Conservation (phyloP, 2,329 filamentous ascomycete genomes). For the Onygenales sp. region DNA sequence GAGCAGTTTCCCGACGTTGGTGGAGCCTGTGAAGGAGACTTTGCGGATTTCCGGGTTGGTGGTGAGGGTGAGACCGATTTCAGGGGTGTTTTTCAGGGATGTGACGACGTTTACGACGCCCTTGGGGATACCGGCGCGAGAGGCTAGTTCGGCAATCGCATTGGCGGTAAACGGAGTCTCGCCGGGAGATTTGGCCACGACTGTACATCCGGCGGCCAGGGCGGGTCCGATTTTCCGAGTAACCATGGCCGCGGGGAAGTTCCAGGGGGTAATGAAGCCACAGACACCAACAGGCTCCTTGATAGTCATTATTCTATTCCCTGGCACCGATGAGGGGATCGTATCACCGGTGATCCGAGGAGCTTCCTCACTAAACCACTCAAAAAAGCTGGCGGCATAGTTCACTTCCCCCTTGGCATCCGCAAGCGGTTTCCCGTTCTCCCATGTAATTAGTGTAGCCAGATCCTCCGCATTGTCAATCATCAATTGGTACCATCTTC, state of each 20-base stretch:
- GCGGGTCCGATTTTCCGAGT: slow-evolving; percentile 45
- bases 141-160: slow-evolving; percentile 75
- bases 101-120: slow-evolving; percentile 89
- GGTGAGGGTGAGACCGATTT: slow-evolving; percentile 68
- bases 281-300: slow-evolving; percentile 60
- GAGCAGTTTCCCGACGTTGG: slow-evolving; percentile 59
- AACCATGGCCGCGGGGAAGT: slow-evolving; percentile 50
- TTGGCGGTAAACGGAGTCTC: slow-evolving; percentile 90
- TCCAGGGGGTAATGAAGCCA: slow-evolving; percentile 59
- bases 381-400: slow-evolving; percentile 52
- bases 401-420: slow-evolving; percentile 51
- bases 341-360: slow-evolving; percentile 50
- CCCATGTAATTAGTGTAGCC: slow-evolving; percentile 57
- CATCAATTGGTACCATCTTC: slow-evolving; percentile 60
- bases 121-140: slow-evolving; percentile 78
- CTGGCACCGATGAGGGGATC: slow-evolving; percentile 49
- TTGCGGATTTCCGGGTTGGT: slow-evolving; percentile 71
- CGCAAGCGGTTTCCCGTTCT: slow-evolving; percentile 58
- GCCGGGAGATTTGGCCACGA: slow-evolving; percentile 81
- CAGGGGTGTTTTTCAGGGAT: slow-evolving; percentile 65
- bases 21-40: slow-evolving; percentile 82
- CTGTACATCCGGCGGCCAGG: slow-evolving; percentile 88
- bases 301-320: slow-evolving; percentile 53
- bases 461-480: slow-evolving; percentile 57
- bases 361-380: slow-evolving; percentile 57